Evolutionary conservation across 2,329 filamentous ascomycete genomes (phyloP).

Genomic region (Calonectria honghensis): DNA sequence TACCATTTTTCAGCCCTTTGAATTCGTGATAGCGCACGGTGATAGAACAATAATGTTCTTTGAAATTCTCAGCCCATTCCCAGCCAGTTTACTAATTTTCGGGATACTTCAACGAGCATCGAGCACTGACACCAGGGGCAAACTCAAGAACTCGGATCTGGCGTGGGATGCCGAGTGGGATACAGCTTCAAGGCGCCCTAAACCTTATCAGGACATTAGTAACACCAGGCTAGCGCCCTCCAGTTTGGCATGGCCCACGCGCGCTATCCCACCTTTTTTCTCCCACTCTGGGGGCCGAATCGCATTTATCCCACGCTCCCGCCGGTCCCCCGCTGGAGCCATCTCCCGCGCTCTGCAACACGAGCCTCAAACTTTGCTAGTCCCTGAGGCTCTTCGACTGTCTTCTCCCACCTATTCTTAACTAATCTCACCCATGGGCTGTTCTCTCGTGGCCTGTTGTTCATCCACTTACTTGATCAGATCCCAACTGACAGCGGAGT

Average conservation of each 20-base stretch:
- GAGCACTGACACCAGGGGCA: neutral
- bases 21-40: neutral
- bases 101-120: neutral
- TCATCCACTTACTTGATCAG: constrained; percentile 24
- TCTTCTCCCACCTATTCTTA: constrained; percentile 16
- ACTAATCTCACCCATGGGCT: constrained; percentile 18
- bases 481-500: constrained; percentile 8
- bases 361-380: constrained; percentile 14
- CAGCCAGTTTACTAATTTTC: constrained; percentile 27
- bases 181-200: constrained; percentile 4
- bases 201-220: constrained; percentile 33
- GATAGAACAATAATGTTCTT: neutral
- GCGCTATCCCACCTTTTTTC: constrained; percentile 32
- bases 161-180: constrained; percentile 42
- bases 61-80: constrained; percentile 13
- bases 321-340: constrained; percentile 17
- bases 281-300: constrained; percentile 46
- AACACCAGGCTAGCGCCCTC: constrained; percentile 24
- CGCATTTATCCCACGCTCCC: constrained; percentile 47
- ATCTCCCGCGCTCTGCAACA: constrained; percentile 14
- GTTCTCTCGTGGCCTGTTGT: neutral
- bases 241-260: constrained; percentile 1
- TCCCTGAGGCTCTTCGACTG: constrained; percentile 12
- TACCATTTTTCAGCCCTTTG: constrained; percentile 1
- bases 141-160: constrained; percentile 38